Evolutionary conservation across 768 basidiomycete genomes (phyloP).

Genomic region (Tricholoma saponaceum): DNA sequence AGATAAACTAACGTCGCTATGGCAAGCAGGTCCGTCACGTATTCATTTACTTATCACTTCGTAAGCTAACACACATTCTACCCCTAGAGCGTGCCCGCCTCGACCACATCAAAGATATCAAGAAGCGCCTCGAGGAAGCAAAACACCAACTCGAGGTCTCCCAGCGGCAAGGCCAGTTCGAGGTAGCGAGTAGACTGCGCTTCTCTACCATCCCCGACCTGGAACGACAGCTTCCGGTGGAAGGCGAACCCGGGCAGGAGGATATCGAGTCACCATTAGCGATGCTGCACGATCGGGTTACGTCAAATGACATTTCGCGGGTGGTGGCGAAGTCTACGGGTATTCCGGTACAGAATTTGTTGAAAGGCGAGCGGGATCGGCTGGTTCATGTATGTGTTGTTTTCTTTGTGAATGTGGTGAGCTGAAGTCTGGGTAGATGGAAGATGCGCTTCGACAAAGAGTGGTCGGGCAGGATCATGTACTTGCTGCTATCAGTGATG

Average conservation of each 20-base stretch:
- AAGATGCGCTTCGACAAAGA: conserved; percentile 64
- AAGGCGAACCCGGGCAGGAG: conserved; percentile 33
- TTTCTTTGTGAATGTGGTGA: background rate
- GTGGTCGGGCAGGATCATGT: conserved; percentile 93
- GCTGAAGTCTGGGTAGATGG: conserved; percentile 58
- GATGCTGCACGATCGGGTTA: conserved; percentile 84
- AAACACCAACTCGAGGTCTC: conserved; percentile 86
- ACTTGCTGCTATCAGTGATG: conserved; percentile 81
- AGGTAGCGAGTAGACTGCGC: conserved; percentile 77
- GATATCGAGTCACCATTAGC: conserved; percentile 47
- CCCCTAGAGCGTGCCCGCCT: conserved; percentile 60
- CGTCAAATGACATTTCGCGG: conserved; percentile 82
- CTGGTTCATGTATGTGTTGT: conserved; percentile 68
- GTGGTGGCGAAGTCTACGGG: conserved; percentile 89
- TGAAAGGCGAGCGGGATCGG: conserved; percentile 89
- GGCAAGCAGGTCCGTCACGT: conserved; percentile 62
- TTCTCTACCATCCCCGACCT: conserved; percentile 84
- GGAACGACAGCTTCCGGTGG: conserved; percentile 62
- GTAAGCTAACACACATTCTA: background rate
- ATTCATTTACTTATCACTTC: background rate
- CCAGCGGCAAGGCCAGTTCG: conserved; percentile 85
- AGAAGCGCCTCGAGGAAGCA: conserved; percentile 73
- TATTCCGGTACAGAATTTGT: conserved; percentile 82
- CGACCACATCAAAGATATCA: conserved; percentile 66
- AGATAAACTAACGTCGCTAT: conserved; percentile 53